Conservation (phyloP, 1,284 basidiomycete genomes). For the Ceratorhiza oryzae-sativae region DNA sequence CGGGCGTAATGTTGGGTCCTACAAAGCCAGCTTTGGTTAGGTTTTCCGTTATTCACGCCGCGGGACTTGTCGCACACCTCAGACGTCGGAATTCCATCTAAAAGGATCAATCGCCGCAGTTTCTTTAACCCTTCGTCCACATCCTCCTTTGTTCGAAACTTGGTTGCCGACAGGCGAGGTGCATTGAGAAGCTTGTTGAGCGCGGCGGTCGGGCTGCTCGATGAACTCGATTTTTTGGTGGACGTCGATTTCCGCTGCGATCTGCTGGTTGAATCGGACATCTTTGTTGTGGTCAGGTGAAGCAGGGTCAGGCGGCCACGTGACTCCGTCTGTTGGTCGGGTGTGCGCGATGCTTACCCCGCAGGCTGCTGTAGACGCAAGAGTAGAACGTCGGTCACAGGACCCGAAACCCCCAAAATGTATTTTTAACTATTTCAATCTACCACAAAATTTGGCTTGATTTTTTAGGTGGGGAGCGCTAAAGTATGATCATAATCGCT, state of each 20-base stretch:
- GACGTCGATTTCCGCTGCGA: constrained; percentile 16
- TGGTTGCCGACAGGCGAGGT: constrained; percentile 62
- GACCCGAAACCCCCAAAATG: too few species aligned
- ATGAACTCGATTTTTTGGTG: constrained; percentile 13
- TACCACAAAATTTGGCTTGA: too few species aligned
- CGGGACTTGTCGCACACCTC: constrained; percentile 52
- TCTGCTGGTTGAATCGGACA: constrained; percentile 28
- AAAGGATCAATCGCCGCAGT: constrained; percentile 80
- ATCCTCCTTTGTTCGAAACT: constrained; percentile 67
- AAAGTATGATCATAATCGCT: too few species aligned
- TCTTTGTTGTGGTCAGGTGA: constrained; percentile 3
- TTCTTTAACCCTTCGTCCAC: constrained; percentile 82
- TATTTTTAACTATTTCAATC: too few species aligned
- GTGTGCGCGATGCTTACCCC: too few species aligned
- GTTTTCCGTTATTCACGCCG: constrained; percentile 41
- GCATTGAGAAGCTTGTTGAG: constrained; percentile 79
- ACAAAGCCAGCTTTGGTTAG: constrained; percentile 14
- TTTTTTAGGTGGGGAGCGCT: too few species aligned
- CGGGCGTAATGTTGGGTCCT: constrained; percentile 79
- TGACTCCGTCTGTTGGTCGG: too few species aligned
- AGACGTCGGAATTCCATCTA: constrained; percentile 83
- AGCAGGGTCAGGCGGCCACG: neutral
- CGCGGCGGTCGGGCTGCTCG: constrained; percentile 46
- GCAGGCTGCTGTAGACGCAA: too few species aligned
- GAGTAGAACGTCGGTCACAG: too few species aligned